Base-by-base conservation (phyloP, 2,329 filamentous ascomycete genomes). In the Sordariomycetes sp. region DNA sequence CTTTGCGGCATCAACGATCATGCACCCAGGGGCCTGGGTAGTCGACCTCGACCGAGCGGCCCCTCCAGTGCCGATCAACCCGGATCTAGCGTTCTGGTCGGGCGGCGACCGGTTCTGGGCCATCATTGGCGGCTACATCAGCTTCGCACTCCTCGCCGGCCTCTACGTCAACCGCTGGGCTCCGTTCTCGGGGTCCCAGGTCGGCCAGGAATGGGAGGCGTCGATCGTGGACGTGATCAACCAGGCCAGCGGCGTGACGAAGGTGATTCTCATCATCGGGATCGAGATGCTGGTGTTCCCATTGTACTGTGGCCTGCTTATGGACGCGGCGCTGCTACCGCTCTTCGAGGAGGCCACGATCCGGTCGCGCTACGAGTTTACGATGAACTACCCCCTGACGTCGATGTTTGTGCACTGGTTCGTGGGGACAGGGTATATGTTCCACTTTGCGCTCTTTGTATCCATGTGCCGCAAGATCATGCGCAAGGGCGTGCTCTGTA, bases 231-330 rank as follows among this genome's bases (percentile, higher is more conserved):
- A 97, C 61, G 79, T 85, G 1, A 77, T 99, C 24, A 86, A 90
- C 61, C 95, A 99, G 76, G 94, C 94, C 53, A 95, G 94, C 50
- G 94, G 95, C 15, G 92, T 99, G 10, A 84, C 96, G 77, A 99
- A 99, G 70, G 94, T 99, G 24, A 95, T 99, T 55, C 74, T 97
- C 60, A 97, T 99, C 65, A 99, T 99, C 62, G 94, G 91, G 62
- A 99, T 99, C 64, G 94, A 99, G 73, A 99, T 99, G 94, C 84
- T 99, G 39, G 84, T 91, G 7, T 99, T 99, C 66, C 94, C 94
- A 0, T 77, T 99, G 1, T 99, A 99, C 69, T 99, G 94, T 65
- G 94, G 94, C 5, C 77, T 96, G 39, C 79, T 99, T 1, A 82
- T 99, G 36, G 94, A 99, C 67, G 72, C 89, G 52, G 94, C 94